Conservation (phyloP, 2,329 filamentous ascomycete genomes). For the Diaporthe velutina region DNA sequence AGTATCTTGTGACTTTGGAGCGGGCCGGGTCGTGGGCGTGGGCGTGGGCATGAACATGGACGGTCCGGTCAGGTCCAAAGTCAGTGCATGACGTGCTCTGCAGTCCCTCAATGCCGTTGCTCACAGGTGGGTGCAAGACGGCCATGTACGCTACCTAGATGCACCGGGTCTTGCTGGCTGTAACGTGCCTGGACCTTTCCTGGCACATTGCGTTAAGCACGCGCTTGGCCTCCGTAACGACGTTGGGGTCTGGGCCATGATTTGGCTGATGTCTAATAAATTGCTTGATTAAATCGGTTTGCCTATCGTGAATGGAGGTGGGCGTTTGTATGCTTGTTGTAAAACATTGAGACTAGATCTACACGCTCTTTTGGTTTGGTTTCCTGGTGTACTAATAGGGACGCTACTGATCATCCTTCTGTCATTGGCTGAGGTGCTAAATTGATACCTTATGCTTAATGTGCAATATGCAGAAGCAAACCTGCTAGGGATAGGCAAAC, state of each 20-base stretch:
- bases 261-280: neutral
- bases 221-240: neutral
- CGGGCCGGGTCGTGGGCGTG: conserved; percentile 1
- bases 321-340: neutral
- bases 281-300: neutral
- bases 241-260: neutral
- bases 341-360: too few species aligned
- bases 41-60: neutral
- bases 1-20: neutral
- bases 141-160: neutral
- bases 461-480: neutral
- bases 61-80: neutral
- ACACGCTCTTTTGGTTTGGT: neutral
- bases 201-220: neutral
- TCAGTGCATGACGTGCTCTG: neutral
- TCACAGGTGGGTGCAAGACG: neutral
- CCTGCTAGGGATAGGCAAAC: neutral
- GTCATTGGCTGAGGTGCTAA: neutral
- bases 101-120: neutral
- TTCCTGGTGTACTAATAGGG: neutral
- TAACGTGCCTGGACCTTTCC: neutral
- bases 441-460: neutral
- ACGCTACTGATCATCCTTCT: neutral
- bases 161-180: neutral
- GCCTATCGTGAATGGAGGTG: neutral